phyloP scores from a whole-genome alignment of 2,329 filamentous ascomycete genomes.

The Magnaporthiopsis poae region DNA sequence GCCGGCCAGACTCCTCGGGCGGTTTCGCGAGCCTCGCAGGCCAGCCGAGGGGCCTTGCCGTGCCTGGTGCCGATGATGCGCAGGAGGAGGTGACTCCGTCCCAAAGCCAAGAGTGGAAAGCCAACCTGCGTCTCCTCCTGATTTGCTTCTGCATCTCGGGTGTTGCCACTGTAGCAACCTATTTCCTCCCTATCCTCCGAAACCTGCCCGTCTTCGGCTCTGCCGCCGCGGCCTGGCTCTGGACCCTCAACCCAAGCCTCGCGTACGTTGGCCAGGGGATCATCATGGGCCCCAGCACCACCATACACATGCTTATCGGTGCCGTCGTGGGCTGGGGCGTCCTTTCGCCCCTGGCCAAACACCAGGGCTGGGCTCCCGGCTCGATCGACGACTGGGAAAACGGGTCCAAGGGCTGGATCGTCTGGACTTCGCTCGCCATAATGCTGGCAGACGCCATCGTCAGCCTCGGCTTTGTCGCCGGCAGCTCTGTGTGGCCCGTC shows the following conservation, averaged over 20 bases:
- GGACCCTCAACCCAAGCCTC: constrained; percentile 93
- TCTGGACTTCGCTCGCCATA: constrained; percentile 90
- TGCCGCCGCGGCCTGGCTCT: constrained; percentile 69
- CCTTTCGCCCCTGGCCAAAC: constrained; percentile 79
- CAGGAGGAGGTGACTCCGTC: constrained; percentile 21
- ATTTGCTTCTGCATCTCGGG: constrained; percentile 51
- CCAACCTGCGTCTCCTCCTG: constrained; percentile 45
- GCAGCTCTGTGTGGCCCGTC: constrained; percentile 29
- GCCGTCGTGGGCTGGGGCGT: constrained; percentile 84
- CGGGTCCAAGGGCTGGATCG: constrained; percentile 96
- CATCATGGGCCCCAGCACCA: constrained; percentile 95
- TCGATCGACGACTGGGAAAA: constrained; percentile 78
- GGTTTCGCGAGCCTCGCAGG: constrained; percentile 34
- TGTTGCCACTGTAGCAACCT: constrained; percentile 68
- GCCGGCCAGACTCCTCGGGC: constrained; percentile 25
- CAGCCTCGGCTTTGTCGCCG: constrained; percentile 68
- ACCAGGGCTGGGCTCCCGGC: constrained; percentile 79
- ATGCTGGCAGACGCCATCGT: constrained; percentile 92
- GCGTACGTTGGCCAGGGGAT: constrained; percentile 96
- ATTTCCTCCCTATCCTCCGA: constrained; percentile 77
- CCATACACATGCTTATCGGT: constrained; percentile 87
- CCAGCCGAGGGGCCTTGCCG: constrained; percentile 8
- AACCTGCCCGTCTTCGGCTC: constrained; percentile 79
- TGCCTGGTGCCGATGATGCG: constrained; percentile 15
- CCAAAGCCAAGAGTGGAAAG: constrained; percentile 27